Percentiles rank a stretch among this genome's conserved stretches.
These are phyloP conservation scores for Solanum verrucosum DNA, from an alignment of 257 asterid species.

Conservation along the genomic window DNA sequence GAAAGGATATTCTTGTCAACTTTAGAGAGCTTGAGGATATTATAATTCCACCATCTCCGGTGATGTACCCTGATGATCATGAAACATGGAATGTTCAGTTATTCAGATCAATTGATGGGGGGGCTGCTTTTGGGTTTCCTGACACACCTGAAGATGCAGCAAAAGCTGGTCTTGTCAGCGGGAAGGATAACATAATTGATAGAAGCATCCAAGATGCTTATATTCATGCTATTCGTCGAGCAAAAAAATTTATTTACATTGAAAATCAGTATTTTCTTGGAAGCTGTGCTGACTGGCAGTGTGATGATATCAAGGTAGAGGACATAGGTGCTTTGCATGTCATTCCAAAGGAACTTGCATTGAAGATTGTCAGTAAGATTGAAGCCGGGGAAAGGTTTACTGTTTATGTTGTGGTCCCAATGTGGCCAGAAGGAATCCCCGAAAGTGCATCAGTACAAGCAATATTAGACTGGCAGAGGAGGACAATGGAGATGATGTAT, in stretches of 20 bases:
- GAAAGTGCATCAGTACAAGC: constrained; percentile 89
- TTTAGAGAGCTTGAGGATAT: constrained; percentile 52
- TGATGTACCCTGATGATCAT: constrained; percentile 52
- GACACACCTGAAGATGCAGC: constrained; percentile 80
- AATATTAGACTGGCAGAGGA: constrained; percentile 76
- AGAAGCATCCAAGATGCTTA: constrained; percentile 86
- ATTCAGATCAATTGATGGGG: constrained; percentile 69
- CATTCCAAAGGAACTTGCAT: constrained; percentile 68
- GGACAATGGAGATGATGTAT: constrained; percentile 90
- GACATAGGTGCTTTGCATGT: constrained; percentile 76
- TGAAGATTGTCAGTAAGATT: constrained; percentile 64
- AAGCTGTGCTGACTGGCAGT: constrained; percentile 55
- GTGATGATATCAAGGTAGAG: constrained; percentile 46
- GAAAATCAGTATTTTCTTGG: constrained; percentile 87
- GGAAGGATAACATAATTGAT: constrained; percentile 77
- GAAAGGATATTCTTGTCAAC: constrained; percentile 52
- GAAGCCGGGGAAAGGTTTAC: constrained; percentile 80
- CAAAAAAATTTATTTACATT: constrained; percentile 62
- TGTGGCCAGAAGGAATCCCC: constrained; percentile 96
- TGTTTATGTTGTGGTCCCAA: constrained; percentile 64
- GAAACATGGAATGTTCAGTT: constrained; percentile 81
- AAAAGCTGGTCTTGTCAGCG: constrained; percentile 72
- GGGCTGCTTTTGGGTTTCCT: constrained; percentile 92
- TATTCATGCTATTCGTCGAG: constrained; percentile 81
- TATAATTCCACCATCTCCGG: constrained; percentile 69